Evolutionary conservation across 805 yeast species (phyloP).

Genomic region (Candida caryicola): DNA sequence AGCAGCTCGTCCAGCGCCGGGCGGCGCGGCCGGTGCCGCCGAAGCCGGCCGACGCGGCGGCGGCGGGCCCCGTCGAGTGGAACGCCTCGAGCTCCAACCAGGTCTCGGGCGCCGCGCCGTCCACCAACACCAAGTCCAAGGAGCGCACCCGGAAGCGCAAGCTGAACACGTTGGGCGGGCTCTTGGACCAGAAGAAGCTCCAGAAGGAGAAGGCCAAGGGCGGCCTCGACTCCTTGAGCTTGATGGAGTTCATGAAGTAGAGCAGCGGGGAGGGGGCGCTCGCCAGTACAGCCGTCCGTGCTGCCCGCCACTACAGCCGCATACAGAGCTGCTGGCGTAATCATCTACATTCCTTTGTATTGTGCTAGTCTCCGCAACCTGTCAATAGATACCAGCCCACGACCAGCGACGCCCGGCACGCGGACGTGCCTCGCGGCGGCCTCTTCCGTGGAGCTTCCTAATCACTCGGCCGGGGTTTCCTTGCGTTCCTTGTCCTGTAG

Average conservation of each 20-base stretch:
- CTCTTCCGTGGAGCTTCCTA: too few relatives aligned
- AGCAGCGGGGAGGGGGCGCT: too few relatives aligned
- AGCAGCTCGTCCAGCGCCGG: constrained; percentile 3
- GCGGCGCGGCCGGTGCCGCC: constrained; percentile 1
- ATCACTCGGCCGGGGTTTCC: too few relatives aligned
- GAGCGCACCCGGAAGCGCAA: constrained; percentile 40
- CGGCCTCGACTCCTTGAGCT: constrained; percentile 36
- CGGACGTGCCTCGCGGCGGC: too few relatives aligned
- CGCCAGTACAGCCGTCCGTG: too few relatives aligned
- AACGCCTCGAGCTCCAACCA: background rate
- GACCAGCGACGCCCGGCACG: too few relatives aligned
- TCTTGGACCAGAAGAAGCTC: constrained; percentile 42
- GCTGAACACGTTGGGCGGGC: constrained; percentile 39
- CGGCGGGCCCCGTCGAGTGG: background rate
- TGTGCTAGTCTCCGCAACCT: too few relatives aligned
- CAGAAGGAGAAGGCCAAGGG: constrained; percentile 28
- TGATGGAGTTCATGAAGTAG: constrained; percentile 39
- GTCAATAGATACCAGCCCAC: too few relatives aligned
- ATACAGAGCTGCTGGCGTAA: too few relatives aligned
- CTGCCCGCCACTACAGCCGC: too few relatives aligned
- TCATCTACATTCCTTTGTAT: too few relatives aligned
- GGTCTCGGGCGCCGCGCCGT: background rate
- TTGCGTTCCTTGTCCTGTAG: background rate
- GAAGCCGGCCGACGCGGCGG: background rate
- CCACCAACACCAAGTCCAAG: constrained; percentile 3